Percentiles rank a stretch among this genome's conserved stretches.
These are phyloP conservation scores for Allium sativum DNA, from an alignment of 106 monocot species.

Conservation along the genomic window DNA sequence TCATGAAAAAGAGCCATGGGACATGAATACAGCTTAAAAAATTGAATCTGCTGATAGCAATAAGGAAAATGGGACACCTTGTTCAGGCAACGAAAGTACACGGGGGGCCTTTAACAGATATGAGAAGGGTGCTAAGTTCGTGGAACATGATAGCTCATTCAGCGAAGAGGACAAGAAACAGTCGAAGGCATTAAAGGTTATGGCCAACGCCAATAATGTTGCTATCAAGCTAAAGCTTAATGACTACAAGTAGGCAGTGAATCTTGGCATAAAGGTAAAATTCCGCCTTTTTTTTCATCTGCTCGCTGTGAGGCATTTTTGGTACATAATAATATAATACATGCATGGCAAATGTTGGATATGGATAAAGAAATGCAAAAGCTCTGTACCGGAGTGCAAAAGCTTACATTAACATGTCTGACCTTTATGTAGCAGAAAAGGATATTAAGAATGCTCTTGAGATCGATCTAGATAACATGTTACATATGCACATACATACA, in stretches of 20 bases:
- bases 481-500: too few relatives aligned
- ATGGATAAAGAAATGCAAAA: conserved; percentile 69
- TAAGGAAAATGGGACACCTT: conserved; percentile 69
- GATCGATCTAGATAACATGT: conserved; percentile 76
- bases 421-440: conserved; percentile 73
- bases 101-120: conserved; percentile 63
- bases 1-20: conserved; percentile 83
- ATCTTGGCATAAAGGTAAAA: conserved; percentile 65
- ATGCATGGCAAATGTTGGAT: conserved; percentile 45
- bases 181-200: conserved; percentile 43
- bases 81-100: conserved; percentile 66
- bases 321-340: not conserved
- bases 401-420: conserved; percentile 63
- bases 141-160: conserved; percentile 65
- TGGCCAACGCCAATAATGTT: conserved; percentile 65
- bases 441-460: conserved; percentile 84
- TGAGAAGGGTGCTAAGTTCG: conserved; percentile 61
- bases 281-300: not conserved
- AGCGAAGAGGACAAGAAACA: conserved; percentile 73
- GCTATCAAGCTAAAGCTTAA: conserved; percentile 68
- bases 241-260: conserved; percentile 65
- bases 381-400: conserved; percentile 76
- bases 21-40: conserved; percentile 65
- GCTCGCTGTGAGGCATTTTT: not conserved
- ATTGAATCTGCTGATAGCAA: conserved; percentile 71